Percentiles rank a stretch among this genome's conserved stretches.
Conservation (phyloP, 2,329 filamentous ascomycete species). For the Colletotrichum tropicale region DNA sequence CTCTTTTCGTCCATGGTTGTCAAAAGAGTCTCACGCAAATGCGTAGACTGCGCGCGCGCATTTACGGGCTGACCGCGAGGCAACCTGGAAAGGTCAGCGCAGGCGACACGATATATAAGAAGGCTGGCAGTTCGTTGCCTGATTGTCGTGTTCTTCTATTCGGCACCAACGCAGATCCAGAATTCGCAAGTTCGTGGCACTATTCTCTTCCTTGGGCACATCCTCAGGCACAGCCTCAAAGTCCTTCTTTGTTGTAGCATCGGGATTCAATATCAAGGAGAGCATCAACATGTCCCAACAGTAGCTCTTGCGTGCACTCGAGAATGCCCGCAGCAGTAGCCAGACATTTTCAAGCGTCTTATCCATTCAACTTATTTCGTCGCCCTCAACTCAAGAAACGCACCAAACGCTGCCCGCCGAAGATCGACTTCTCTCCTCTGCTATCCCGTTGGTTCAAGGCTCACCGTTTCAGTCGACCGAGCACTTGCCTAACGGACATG, state of each 20-base stretch:
- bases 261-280: not conserved
- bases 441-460: not conserved
- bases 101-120: not conserved
- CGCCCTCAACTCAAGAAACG: not conserved
- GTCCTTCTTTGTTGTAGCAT: not conserved
- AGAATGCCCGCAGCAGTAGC: not conserved
- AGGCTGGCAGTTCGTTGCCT: not conserved
- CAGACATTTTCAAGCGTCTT: not conserved
- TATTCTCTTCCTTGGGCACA: too few species aligned
- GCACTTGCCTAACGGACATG: constrained; percentile 7
- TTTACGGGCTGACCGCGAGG: not conserved
- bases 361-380: not conserved
- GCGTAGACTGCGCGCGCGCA: not conserved
- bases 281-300: constrained; percentile 2
- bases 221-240: not conserved
- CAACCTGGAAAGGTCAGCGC: not conserved
- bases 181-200: not conserved
- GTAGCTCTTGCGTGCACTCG: not conserved
- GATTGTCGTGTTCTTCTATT: not conserved
- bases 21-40: not conserved
- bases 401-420: not conserved
- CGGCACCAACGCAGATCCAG: not conserved
- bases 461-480: not conserved
- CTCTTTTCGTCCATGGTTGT: not conserved
- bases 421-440: not conserved